phyloP scores from a whole-genome alignment of 208 protist species.

The Leishmania guyanensis region DNA sequence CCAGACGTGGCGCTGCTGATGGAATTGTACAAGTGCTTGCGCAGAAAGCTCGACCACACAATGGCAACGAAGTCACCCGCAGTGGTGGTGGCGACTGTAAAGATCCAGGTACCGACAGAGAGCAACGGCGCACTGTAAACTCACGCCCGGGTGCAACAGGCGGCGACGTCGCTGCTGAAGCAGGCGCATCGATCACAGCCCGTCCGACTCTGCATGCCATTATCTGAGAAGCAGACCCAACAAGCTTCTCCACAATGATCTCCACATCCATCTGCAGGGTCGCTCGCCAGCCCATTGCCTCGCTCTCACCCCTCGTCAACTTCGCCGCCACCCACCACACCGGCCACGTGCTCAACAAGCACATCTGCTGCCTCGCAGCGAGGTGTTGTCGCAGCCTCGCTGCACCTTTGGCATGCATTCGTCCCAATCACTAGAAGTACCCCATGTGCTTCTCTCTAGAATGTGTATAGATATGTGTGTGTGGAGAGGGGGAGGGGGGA shows the following conservation, averaged over 20 bases:
- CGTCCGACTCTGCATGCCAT: neutral
- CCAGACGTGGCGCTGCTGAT: neutral
- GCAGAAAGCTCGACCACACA: neutral
- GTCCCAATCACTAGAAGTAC: neutral
- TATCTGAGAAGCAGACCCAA: neutral
- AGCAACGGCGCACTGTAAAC: neutral
- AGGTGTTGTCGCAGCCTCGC: neutral
- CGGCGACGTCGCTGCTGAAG: neutral
- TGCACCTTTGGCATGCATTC: neutral
- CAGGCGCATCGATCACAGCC: neutral
- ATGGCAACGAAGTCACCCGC: neutral
- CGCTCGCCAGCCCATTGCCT: neutral
- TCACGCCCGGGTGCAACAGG: neutral
- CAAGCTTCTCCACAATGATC: neutral
- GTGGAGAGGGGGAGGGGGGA: neutral
- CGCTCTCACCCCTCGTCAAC: neutral
- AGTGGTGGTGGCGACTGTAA: neutral
- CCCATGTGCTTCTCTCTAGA: neutral
- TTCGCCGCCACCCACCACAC: neutral
- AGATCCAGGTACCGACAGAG: neutral
- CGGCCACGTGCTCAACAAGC: neutral
- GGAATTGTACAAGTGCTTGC: neutral
- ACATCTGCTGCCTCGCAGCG: neutral
- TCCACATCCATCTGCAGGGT: neutral
- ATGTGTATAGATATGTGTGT: neutral